A percentile compares a stretch with the other conserved stretches of the same genome.
Conservation (phyloP, 1,139 yeast species). For the Kurtzmaniella natalensis region DNA sequence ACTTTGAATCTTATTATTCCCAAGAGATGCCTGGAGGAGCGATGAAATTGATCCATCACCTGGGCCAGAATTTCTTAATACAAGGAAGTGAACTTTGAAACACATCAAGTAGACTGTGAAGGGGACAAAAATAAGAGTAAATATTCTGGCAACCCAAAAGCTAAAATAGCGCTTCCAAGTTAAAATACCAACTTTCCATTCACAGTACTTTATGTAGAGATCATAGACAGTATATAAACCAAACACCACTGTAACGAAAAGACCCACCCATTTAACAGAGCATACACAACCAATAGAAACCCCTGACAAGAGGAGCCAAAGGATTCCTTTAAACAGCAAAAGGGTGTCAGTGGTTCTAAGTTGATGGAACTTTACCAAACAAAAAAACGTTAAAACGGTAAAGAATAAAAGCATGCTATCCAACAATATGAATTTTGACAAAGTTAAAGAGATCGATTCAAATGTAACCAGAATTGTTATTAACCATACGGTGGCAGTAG, state of each 20-base stretch:
- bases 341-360: conserved; percentile 26
- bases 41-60: conserved; percentile 76
- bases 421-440: conserved; percentile 66
- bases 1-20: conserved; percentile 45
- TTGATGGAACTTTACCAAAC: conserved; percentile 52
- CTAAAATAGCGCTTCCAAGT: conserved; percentile 29
- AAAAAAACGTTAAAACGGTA: conserved; percentile 57
- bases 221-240: conserved; percentile 85
- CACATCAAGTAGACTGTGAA: conserved; percentile 58
- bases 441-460: conserved; percentile 61
- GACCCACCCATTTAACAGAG: conserved; percentile 94
- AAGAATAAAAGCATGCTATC: conserved; percentile 73
- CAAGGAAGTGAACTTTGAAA: conserved; percentile 75
- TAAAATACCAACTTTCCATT: conserved; percentile 15
- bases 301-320: conserved; percentile 68
- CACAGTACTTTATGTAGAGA: conserved; percentile 61
- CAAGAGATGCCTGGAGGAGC: conserved; percentile 62
- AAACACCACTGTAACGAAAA: conserved; percentile 76
- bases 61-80: conserved; percentile 73
- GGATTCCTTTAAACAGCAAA: conserved; percentile 43
- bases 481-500: conserved; percentile 45
- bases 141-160: conserved; percentile 75
- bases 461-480: conserved; percentile 57
- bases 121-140: conserved; percentile 72
- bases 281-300: conserved; percentile 86